These are phyloP conservation scores for Pouteria campechiana DNA, from an alignment of 179 eudicot species.

Conservation along the genomic window DNA sequence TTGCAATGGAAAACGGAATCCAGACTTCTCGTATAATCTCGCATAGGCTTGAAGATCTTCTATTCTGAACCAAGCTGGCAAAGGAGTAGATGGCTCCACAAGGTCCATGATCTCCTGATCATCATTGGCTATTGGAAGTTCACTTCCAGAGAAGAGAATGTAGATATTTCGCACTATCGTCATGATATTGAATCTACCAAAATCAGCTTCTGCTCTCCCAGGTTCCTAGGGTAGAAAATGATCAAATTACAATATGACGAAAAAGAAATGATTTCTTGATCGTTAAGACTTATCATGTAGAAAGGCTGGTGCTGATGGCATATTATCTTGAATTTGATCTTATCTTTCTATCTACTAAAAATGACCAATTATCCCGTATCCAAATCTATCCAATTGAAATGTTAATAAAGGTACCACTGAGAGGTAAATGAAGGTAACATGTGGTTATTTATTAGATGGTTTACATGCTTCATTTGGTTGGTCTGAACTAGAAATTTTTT, in stretches of 20 bases:
- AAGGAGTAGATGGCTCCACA: conserved; percentile 17
- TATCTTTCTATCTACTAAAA: too few relatives aligned
- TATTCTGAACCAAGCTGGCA: conserved; percentile 29
- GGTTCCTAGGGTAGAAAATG: conserved; percentile 16
- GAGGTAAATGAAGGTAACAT: too few relatives aligned
- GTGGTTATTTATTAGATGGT: too few relatives aligned
- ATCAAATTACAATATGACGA: neutral
- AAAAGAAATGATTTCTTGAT: too few relatives aligned
- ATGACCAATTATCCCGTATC: too few relatives aligned
- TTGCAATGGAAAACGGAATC: conserved; percentile 28
- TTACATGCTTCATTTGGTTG: too few relatives aligned
- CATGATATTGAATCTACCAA: conserved; percentile 17
- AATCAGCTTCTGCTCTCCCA: conserved; percentile 39
- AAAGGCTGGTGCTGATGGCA: too few relatives aligned
- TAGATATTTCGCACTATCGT: conserved; percentile 25
- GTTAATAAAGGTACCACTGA: too few relatives aligned
- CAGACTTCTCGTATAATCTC: conserved; percentile 16
- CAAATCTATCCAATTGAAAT: too few relatives aligned
- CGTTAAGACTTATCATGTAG: neutral
- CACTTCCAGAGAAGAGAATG: conserved; percentile 24
- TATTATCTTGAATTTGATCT: too few relatives aligned
- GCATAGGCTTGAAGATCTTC: conserved; percentile 22
- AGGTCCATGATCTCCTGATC: conserved; percentile 34
- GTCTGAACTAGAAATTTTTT: too few relatives aligned
- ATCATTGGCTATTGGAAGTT: conserved; percentile 24